Base-by-base conservation (phyloP, 768 basidiomycete genomes). In the Clathrus columnatus region DNA sequence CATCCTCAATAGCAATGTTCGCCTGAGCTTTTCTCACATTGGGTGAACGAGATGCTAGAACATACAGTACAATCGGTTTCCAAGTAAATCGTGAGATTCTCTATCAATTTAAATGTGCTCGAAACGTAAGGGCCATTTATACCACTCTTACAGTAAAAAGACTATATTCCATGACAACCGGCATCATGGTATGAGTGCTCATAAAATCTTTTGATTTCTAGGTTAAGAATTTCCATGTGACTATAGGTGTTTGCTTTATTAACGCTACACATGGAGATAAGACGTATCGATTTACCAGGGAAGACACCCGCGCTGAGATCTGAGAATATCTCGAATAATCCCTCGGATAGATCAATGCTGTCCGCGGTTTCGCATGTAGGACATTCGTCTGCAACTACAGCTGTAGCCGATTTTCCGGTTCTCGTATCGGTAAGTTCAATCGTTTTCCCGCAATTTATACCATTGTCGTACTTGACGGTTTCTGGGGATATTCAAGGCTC, bases 351-450 rank as follows among this genome's bases (percentile, higher is more conserved):
- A 47, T 47, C 46, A 11, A 23, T 47, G 18, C 46, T 47, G 20
- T 47, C 26, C 16, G 11, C 21, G 2, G 46, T 47, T 28, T 47
- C 26, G 46, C 46, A 95, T n/a, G 83, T 83, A 21, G 90, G 90
- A 75, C 91, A 96, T 30, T 76, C 82, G 61, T 92, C 91, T 14
- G 79, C 87, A 60, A 96, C 74, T 23, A 73, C 77, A 46, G 83
- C 90, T 4, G 68, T 73, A 56, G 87, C 76, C 17, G 68, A 64
- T 68, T 81, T 78, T 49, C 76, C 73, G 69, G 79, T 82, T 23
- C 70, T 61, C 46, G 72, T 72, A 72, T 88, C 87, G 57, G 73
- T 83, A 64, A 96, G 79, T 59, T 65, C 60, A 61, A 95, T 78
- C 46, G 69, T 64, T 63, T 73, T 69, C 56, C 87, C 87, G 63